Conservation (phyloP, 805 yeast genomes). For the Barnettozyma siamensis region DNA sequence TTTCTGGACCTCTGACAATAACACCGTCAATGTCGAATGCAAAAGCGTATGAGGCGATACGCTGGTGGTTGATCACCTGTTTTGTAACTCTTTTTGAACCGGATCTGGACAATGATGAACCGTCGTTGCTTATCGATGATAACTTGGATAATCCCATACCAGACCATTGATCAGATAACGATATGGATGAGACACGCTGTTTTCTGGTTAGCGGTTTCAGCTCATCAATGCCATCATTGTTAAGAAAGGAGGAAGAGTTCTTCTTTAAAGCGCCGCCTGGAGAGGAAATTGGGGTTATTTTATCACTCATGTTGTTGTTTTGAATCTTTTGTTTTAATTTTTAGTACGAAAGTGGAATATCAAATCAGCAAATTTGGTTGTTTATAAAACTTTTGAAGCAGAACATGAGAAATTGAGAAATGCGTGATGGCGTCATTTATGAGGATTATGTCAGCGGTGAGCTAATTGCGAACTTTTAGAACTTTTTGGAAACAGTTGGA, state of each 20-base stretch:
- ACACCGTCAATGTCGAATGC: constrained; percentile 95
- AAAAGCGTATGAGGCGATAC: constrained; percentile 81
- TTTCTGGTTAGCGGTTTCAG: constrained; percentile 57
- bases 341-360: too few relatives aligned
- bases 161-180: constrained; percentile 69
- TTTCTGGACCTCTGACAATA: constrained; percentile 75
- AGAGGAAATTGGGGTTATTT: neutral
- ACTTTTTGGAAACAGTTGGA: too few relatives aligned
- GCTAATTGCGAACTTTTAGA: too few relatives aligned
- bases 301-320: too few relatives aligned
- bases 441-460: too few relatives aligned
- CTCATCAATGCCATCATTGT: constrained; percentile 69
- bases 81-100: constrained; percentile 37
- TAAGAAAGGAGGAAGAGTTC: constrained; percentile 55
- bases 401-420: too few relatives aligned
- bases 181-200: constrained; percentile 58
- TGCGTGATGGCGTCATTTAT: too few relatives aligned
- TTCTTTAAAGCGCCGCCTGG: constrained; percentile 7
- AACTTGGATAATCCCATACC: constrained; percentile 27
- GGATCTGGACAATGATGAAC: constrained; percentile 17
- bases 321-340: too few relatives aligned
- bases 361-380: too few relatives aligned
- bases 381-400: too few relatives aligned
- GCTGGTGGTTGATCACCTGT: constrained; percentile 54
- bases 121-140: constrained; percentile 23